Conservation (phyloP, 805 yeast species). For the Soucietia sequanensis region DNA sequence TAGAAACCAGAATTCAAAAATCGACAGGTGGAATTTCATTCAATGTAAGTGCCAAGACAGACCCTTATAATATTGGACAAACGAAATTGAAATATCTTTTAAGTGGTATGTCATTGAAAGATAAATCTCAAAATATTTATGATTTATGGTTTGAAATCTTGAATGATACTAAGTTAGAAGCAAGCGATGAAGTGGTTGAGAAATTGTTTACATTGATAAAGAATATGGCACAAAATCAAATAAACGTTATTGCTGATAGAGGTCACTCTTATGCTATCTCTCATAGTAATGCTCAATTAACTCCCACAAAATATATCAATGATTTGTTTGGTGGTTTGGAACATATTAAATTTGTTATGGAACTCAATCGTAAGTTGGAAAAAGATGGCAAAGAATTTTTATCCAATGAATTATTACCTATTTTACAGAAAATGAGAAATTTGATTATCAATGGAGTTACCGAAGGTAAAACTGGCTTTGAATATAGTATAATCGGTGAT, state of each 20-base stretch:
- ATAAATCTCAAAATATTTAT: slow-evolving; percentile 59
- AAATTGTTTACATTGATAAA: slow-evolving; percentile 74
- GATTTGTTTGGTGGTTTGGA: slow-evolving; percentile 73
- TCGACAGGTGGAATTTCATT: slow-evolving; percentile 83
- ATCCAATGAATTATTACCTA: slow-evolving; percentile 57
- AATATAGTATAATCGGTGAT: slow-evolving; percentile 60
- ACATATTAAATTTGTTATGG: slow-evolving; percentile 69
- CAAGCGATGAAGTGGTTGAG: slow-evolving; percentile 44
- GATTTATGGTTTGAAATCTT: slow-evolving; percentile 71
- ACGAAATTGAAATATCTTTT: slow-evolving; percentile 56
- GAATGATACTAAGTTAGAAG: slow-evolving; percentile 62
- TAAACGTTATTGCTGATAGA: slow-evolving; percentile 76
- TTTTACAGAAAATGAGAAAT: slow-evolving; percentile 51
- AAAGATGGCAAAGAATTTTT: slow-evolving; percentile 32
- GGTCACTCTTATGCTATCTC: slow-evolving; percentile 85
- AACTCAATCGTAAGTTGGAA: slow-evolving; percentile 52
- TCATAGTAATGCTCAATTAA: slow-evolving; percentile 61
- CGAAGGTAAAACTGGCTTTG: slow-evolving; percentile 25
- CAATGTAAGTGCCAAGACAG: slow-evolving; percentile 53
- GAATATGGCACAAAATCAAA: slow-evolving; percentile 70
- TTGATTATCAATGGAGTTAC: slow-evolving; percentile 37
- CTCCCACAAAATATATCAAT: slow-evolving; percentile 56
- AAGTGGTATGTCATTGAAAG: slow-evolving; percentile 68
- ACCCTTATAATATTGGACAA: slow-evolving; percentile 47
- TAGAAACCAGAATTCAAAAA: slow-evolving; percentile 81